Percentiles rank a stretch among this genome's conserved stretches.
phyloP scores from a whole-genome alignment of 129 eudicot genomes.

The Tagetes erecta region DNA sequence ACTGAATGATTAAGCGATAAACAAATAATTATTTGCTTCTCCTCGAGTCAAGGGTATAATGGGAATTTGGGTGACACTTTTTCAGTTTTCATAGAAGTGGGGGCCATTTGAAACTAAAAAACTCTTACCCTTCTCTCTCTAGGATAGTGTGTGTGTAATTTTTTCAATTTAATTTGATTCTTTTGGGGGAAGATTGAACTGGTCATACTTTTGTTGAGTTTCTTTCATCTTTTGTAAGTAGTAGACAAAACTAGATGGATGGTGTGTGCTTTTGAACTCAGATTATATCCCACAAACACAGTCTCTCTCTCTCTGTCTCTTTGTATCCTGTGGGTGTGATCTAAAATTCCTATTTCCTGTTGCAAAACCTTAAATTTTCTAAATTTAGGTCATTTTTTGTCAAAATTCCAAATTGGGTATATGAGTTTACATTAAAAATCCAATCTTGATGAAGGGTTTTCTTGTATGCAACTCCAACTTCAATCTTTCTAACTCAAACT shows the following conservation, averaged over 20 bases:
- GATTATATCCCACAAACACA: slow-evolving; percentile 26
- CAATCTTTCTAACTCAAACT: slow-evolving; percentile 18
- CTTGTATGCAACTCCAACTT: slow-evolving; percentile 34
- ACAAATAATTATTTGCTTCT: no score
- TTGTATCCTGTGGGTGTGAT: slow-evolving; percentile 36
- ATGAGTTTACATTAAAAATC: slow-evolving; percentile 15
- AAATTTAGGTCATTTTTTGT: slow-evolving; percentile 12
- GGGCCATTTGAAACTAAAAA: slow-evolving; percentile 29
- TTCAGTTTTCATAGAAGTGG: background rate
- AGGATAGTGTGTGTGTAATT: slow-evolving; percentile 10
- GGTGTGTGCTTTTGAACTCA: slow-evolving; percentile 38
- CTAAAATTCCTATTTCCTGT: slow-evolving; percentile 34
- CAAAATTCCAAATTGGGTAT: slow-evolving; percentile 17
- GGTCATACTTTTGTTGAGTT: slow-evolving; percentile 49
- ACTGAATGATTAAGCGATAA: no score
- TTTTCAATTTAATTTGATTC: slow-evolving; percentile 1
- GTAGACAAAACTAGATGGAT: slow-evolving; percentile 37
- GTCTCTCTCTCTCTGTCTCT: slow-evolving; percentile 12
- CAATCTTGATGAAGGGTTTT: slow-evolving; percentile 33
- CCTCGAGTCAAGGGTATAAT: no score
- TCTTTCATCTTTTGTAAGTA: slow-evolving; percentile 21
- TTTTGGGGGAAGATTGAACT: slow-evolving; percentile 44
- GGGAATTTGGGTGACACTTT: no score
- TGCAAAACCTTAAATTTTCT: slow-evolving; percentile 8
- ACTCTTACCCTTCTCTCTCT: slow-evolving; percentile 22